Percentiles rank a stretch among this genome's conserved stretches.
Evolutionary conservation across 2,329 filamentous ascomycete species (phyloP).

Genomic region (Pseudogymnoascus sp.): DNA sequence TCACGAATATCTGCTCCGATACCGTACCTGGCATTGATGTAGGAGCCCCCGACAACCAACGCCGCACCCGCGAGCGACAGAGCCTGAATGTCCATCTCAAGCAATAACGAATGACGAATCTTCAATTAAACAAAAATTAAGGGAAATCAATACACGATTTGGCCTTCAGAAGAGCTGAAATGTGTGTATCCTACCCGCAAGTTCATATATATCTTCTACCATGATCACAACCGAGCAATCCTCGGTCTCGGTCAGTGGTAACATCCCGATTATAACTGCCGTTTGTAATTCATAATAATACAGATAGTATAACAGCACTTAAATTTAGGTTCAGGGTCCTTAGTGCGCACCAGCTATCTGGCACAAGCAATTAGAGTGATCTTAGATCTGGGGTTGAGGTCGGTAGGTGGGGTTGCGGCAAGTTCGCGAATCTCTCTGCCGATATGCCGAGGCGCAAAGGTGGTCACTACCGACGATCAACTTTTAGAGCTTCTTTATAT

Average conservation of each 20-base stretch:
- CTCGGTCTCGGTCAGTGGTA: background rate
- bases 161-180: background rate
- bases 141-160: background rate
- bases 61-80: slow-evolving; percentile 28
- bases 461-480: background rate
- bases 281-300: background rate
- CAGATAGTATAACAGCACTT: background rate
- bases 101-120: slow-evolving; percentile 9
- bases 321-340: background rate
- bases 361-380: background rate
- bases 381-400: background rate
- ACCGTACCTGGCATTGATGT: slow-evolving; percentile 36
- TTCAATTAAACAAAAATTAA: slow-evolving; percentile 14
- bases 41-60: slow-evolving; percentile 28
- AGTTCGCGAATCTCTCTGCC: background rate
- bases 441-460: background rate
- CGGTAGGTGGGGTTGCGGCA: background rate
- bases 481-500: background rate
- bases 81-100: slow-evolving; percentile 12
- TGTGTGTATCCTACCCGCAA: background rate
- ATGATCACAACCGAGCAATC: background rate
- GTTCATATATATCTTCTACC: background rate
- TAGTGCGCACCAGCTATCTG: background rate
- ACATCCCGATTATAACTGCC: background rate
- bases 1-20: slow-evolving; percentile 33